Evolutionary conservation across 176 grass and related monocot species (phyloP).

Genomic region (Rhynchospora pubera): DNA sequence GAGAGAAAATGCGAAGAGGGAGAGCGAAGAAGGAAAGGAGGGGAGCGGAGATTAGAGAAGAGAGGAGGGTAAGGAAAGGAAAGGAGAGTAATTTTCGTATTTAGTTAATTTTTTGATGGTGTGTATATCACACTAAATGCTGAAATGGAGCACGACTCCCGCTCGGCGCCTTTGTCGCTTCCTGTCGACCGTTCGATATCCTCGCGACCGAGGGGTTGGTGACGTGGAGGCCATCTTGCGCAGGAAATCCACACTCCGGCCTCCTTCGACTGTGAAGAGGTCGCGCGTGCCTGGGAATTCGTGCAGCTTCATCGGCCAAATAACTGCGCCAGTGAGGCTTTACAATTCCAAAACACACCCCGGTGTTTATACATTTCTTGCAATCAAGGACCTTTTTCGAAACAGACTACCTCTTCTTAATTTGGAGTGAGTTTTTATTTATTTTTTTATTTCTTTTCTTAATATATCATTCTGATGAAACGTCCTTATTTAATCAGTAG

Average conservation of each 20-base stretch:
- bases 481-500: background rate
- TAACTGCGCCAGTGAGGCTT: background rate
- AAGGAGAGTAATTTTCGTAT: no score
- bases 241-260: background rate
- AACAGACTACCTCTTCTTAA: background rate
- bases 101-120: no score
- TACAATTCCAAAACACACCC: no score
- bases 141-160: background rate
- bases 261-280: background rate
- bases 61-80: background rate
- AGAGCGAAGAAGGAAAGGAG: background rate
- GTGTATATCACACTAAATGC: background rate
- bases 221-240: background rate
- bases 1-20: no score
- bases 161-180: background rate
- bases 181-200: background rate
- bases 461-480: background rate
- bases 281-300: background rate
- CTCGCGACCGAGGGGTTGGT: background rate
- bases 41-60: background rate
- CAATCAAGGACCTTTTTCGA: background rate
- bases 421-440: background rate
- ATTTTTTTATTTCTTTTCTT: background rate
- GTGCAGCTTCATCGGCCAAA: slow-evolving; percentile 18
- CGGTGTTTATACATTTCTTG: slow-evolving; percentile 2